phyloP scores from a whole-genome alignment of 2,329 filamentous ascomycete species.

The Tolypocladium guangdongense region DNA sequence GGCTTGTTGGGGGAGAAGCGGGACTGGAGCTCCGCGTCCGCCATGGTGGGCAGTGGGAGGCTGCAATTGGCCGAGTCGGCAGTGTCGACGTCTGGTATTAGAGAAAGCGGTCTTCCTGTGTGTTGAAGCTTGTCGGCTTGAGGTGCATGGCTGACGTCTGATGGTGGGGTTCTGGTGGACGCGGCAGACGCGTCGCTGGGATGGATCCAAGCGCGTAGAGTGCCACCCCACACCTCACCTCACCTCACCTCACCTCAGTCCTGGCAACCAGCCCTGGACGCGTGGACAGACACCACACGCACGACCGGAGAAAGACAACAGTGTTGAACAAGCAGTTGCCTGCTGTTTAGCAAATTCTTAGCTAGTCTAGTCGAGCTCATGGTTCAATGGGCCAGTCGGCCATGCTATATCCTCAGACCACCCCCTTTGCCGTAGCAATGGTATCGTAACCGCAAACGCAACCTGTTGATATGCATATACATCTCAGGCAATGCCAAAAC shows the following conservation, averaged over 20 bases:
- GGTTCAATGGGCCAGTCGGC: neutral
- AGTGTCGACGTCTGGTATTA: neutral
- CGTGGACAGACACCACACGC: neutral
- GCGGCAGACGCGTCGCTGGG: neutral
- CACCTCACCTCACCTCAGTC: too few species aligned
- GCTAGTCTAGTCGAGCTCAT: neutral
- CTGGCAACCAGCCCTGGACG: too few species aligned
- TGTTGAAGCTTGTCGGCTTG: neutral
- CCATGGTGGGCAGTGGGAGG: constrained; percentile 16
- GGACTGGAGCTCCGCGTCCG: constrained; percentile 22
- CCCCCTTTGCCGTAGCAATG: neutral
- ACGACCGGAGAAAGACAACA: too few species aligned
- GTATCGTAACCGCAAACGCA: neutral
- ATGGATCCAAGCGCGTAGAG: neutral
- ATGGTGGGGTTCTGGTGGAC: neutral
- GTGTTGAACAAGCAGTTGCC: neutral
- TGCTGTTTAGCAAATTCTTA: neutral
- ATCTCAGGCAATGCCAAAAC: neutral
- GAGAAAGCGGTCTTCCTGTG: neutral
- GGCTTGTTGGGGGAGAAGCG: constrained; percentile 28
- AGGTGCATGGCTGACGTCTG: neutral
- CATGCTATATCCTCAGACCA: neutral
- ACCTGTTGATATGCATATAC: neutral
- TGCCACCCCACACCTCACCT: neutral
- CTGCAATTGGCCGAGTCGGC: neutral